These are phyloP conservation scores for Colletotrichum cuscutae DNA, from an alignment of 2,329 filamentous ascomycete genomes.

Conservation along the genomic window DNA sequence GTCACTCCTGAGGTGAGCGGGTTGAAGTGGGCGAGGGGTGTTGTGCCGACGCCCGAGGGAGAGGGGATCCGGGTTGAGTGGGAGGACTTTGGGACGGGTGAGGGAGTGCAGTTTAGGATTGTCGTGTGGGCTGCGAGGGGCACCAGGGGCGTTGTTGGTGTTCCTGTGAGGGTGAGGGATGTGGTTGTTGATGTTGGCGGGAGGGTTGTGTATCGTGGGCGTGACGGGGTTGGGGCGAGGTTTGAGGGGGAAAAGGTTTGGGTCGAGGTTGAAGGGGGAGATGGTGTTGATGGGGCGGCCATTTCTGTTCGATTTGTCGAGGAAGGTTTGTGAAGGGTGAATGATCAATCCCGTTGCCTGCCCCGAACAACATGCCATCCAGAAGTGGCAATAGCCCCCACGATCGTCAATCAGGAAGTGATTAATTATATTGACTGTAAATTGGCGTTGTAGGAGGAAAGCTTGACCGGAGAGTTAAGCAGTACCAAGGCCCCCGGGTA, in stretches of 20 bases:
- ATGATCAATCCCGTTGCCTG: background rate
- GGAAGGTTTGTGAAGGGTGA: background rate
- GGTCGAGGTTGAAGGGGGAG: constrained; percentile 25
- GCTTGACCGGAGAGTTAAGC: background rate
- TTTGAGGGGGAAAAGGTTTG: background rate
- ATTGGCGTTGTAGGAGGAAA: background rate
- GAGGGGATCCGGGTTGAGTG: constrained; percentile 51
- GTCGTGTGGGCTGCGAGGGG: constrained; percentile 43
- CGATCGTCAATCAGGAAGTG: background rate
- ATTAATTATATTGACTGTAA: background rate
- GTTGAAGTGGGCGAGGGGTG: constrained; percentile 55
- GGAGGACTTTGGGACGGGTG: constrained; percentile 38
- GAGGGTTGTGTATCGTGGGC: constrained; percentile 28
- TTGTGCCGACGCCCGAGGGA: constrained; percentile 52
- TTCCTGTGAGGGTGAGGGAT: constrained; percentile 37
- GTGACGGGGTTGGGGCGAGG: background rate
- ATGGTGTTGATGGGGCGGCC: background rate
- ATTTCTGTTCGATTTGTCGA: background rate
- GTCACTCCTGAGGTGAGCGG: constrained; percentile 50
- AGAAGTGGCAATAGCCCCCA: background rate
- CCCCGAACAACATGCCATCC: background rate
- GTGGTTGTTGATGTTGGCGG: constrained; percentile 37
- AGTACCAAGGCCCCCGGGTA: background rate
- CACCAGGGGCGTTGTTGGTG: constrained; percentile 41
- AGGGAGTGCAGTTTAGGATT: constrained; percentile 39